These are phyloP conservation scores for Pichia ethanolica DNA, from an alignment of 805 yeast species.

Conservation along the genomic window DNA sequence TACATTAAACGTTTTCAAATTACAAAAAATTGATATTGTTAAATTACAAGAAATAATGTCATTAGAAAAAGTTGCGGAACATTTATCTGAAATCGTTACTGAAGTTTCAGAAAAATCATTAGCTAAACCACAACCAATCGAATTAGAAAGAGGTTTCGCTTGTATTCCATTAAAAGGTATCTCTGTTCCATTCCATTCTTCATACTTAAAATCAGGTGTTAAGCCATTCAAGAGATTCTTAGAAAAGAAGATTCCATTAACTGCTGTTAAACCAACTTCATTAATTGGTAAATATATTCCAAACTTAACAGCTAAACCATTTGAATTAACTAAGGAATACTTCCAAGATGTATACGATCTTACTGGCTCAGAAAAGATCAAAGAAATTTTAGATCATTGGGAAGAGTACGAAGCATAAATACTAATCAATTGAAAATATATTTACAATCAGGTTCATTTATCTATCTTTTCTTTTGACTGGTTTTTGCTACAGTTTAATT, in stretches of 20 bases:
- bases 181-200: constrained; percentile 99
- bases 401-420: constrained; percentile 59
- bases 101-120: constrained; percentile 76
- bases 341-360: constrained; percentile 91
- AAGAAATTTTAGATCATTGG: constrained; percentile 91
- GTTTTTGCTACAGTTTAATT: too few species aligned
- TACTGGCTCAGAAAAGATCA: constrained; percentile 87
- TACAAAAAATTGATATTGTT: constrained; percentile 89
- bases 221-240: constrained; percentile 98
- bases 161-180: constrained; percentile 97
- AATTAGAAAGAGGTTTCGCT: constrained; percentile 95
- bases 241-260: constrained; percentile 89
- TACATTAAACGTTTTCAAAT: constrained; percentile 85
- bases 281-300: constrained; percentile 95
- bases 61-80: constrained; percentile 81
- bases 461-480: not conserved
- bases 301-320: constrained; percentile 96
- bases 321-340: constrained; percentile 91
- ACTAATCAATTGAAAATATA: too few species aligned
- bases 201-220: constrained; percentile 97
- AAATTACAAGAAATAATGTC: constrained; percentile 77
- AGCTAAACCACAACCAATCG: constrained; percentile 95
- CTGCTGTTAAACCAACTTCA: constrained; percentile 91
- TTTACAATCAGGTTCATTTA: not conserved
- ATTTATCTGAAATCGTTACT: constrained; percentile 76